Base-by-base conservation (phyloP, 495 filamentous ascomycete genomes). In the Tricharina praecox region DNA sequence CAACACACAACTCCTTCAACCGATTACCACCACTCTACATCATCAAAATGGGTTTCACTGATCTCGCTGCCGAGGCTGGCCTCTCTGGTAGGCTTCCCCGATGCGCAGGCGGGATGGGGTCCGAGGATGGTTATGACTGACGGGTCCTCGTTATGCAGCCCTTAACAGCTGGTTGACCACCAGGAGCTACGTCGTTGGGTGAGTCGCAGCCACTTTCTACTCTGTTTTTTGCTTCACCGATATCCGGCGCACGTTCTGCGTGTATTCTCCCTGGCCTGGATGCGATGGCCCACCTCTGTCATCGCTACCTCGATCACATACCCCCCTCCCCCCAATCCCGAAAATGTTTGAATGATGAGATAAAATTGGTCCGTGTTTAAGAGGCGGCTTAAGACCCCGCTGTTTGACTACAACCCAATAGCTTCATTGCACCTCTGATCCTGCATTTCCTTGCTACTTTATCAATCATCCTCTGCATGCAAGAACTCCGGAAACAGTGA, bases 361-460 rank as follows among this genome's bases (percentile, higher is more conserved):
- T 75, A 58, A 75, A 63, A 78, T 85, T 92, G 84, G 87, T 93
- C 87, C 86, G 86, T 94, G 86, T 93, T 93, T 74, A 85, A 78
- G 82, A 94, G 81, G 80, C 79, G 86, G 78, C 73, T 85, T 85
- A 93, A 93, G 85, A 92, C 81, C 80, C 78, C 82, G 81, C 75
- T 70, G 72, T 63, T 76, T 78, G 87, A 88, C 73, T 85, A 87
- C 72, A 69, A 64, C 59, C 67, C 74, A 72, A 76, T 72, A 70
- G 82, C 79, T 70, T 65, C 66, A 70, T 75, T n/a, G 83, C 82
- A 81, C 64, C 74, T 84, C 85, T 93, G 85, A 93, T 71, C 60
- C 58, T 46, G 51, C 26, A 16, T 50, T 45, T 54, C 45, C n/a
- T 39, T 51, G 55, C 23, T 52, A 45, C 32, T 13, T 53, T 46